Evolutionary conservation across 2,329 filamentous ascomycete species (phyloP).

Genomic region (Sclerotinia trifoliorum): DNA sequence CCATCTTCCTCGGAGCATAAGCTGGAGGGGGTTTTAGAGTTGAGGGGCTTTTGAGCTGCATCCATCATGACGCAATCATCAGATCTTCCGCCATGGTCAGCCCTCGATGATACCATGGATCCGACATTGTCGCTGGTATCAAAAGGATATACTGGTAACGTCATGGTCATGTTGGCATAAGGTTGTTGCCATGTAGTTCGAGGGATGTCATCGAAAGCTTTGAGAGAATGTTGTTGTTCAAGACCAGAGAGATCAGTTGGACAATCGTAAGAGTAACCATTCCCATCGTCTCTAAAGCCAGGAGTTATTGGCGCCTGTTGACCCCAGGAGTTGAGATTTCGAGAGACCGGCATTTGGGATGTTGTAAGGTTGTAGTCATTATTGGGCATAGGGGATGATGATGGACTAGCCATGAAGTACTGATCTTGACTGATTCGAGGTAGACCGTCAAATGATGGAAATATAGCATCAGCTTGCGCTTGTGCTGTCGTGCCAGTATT

Average conservation of each 20-base stretch:
- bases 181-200: slow-evolving; percentile 27
- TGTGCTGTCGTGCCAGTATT: slow-evolving; percentile 26
- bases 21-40: slow-evolving; percentile 27
- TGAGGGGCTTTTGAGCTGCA: slow-evolving; percentile 19
- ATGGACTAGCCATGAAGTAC: slow-evolving; percentile 29
- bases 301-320: slow-evolving; percentile 26
- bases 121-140: slow-evolving; percentile 24
- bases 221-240: slow-evolving; percentile 24
- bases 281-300: slow-evolving; percentile 24
- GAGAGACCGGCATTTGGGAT: slow-evolving; percentile 13
- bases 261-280: slow-evolving; percentile 31
- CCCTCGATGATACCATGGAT: not conserved
- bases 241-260: slow-evolving; percentile 26
- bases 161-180: slow-evolving; percentile 26
- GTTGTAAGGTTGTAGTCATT: slow-evolving; percentile 27
- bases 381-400: slow-evolving; percentile 25
- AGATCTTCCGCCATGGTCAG: slow-evolving; percentile 9
- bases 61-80: slow-evolving; percentile 20
- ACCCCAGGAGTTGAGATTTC: slow-evolving; percentile 30
- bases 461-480: slow-evolving; percentile 26
- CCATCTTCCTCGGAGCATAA: slow-evolving; percentile 36
- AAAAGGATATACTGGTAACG: slow-evolving; percentile 28
- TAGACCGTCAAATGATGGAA: slow-evolving; percentile 35
- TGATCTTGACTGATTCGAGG: slow-evolving; percentile 31
- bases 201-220: slow-evolving; percentile 27